These are phyloP conservation scores for Aureobasidium sp. DNA, from an alignment of 2,329 filamentous ascomycete species.

Conservation along the genomic window DNA sequence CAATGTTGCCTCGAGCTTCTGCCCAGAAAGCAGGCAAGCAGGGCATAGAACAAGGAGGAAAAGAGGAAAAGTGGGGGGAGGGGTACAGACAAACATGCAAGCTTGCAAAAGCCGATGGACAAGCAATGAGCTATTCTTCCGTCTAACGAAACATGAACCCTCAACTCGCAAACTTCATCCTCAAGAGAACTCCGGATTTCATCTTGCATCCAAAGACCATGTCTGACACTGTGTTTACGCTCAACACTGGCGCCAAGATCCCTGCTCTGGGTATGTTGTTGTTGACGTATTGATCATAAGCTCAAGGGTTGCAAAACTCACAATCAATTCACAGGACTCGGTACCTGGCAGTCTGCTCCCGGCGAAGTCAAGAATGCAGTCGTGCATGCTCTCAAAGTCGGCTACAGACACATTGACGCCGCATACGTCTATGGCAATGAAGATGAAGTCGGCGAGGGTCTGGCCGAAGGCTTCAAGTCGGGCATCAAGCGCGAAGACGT, in stretches of 20 bases:
- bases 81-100: background rate
- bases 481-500: conserved; percentile 70
- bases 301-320: too few relatives aligned
- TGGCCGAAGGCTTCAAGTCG: conserved; percentile 61
- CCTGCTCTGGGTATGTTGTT: conserved; percentile 28
- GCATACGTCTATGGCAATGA: conserved; percentile 78
- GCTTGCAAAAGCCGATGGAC: conserved; percentile 13
- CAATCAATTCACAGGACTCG: conserved; percentile 21
- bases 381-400: conserved; percentile 41
- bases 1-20: background rate
- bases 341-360: conserved; percentile 34
- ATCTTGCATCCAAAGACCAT: conserved; percentile 26
- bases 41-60: too few relatives aligned
- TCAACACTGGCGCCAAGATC: conserved; percentile 35
- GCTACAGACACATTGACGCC: conserved; percentile 56
- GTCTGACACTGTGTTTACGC: conserved; percentile 27
- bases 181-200: conserved; percentile 24
- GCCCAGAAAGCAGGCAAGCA: background rate
- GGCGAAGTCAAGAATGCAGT: conserved; percentile 44
- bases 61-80: conserved; percentile 14
- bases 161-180: conserved; percentile 26
- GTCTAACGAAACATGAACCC: conserved; percentile 23
- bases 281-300: too few relatives aligned
- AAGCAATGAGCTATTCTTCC: background rate
- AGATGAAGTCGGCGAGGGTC: conserved; percentile 70